These are phyloP conservation scores for Plantago ovata DNA, from an alignment of 257 asterid genomes.

Conservation along the genomic window DNA sequence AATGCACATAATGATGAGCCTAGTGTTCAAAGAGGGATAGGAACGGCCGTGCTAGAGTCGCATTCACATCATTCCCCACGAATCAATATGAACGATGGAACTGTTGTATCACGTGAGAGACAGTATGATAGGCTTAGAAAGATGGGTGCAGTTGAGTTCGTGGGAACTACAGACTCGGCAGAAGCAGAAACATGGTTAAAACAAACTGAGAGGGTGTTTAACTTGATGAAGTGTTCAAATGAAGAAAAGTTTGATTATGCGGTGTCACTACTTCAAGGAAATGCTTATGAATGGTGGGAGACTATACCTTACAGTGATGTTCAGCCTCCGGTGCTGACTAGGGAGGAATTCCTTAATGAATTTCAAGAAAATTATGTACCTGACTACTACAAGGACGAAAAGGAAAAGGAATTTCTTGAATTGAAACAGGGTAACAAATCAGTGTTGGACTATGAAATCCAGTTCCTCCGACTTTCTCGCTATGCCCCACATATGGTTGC, in stretches of 20 bases:
- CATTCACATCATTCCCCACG: too few species aligned
- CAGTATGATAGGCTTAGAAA: background rate
- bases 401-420: background rate
- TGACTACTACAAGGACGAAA: background rate
- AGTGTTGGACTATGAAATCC: background rate
- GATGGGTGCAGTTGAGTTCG: background rate
- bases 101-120: background rate
- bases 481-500: background rate
- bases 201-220: too few species aligned
- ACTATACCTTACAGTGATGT: background rate
- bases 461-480: background rate
- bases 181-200: background rate
- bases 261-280: background rate
- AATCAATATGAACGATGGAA: background rate
- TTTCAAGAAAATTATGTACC: background rate
- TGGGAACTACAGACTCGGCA: background rate
- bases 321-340: background rate
- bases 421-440: background rate
- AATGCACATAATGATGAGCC: too few species aligned
- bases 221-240: too few species aligned
- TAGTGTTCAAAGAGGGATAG: too few species aligned
- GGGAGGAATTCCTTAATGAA: background rate
- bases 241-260: background rate
- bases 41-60: too few species aligned
- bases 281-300: slow-evolving; percentile 1